These are phyloP conservation scores for Cercospora sesami DNA, from an alignment of 2,329 filamentous ascomycete species.

Conservation along the genomic window DNA sequence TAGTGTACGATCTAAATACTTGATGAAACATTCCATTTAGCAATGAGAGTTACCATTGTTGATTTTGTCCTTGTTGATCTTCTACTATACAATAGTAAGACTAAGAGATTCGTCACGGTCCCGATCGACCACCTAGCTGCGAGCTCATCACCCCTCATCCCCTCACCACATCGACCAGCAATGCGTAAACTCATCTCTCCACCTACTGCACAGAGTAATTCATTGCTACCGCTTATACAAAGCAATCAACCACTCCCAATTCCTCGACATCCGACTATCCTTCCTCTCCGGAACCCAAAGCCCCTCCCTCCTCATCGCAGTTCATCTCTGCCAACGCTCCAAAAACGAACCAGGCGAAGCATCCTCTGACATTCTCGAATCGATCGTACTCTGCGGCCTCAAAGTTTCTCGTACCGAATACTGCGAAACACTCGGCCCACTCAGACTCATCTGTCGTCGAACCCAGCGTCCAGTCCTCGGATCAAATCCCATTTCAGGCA, in stretches of 20 bases:
- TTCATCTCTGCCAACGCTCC: not conserved
- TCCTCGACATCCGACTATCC: conserved; percentile 5
- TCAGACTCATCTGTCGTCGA: conserved; percentile 5
- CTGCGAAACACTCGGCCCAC: conserved; percentile 8
- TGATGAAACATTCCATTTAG: not conserved
- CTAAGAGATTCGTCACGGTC: conserved; percentile 6
- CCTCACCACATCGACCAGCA: conserved; percentile 1
- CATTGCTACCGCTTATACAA: conserved; percentile 2
- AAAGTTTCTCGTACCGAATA: conserved; percentile 12
- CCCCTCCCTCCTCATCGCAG: not conserved
- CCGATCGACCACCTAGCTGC: not conserved
- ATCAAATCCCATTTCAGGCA: conserved; percentile 13
- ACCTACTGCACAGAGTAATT: not conserved
- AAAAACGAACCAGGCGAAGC: conserved; percentile 3
- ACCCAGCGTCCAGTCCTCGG: conserved; percentile 6
- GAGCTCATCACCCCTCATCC: not conserved
- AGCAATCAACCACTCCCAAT: conserved; percentile 8
- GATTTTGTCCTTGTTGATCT: not conserved
- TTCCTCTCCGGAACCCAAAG: conserved; percentile 5
- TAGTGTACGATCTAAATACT: not conserved
- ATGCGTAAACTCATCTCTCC: not conserved
- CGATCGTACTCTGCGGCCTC: conserved; percentile 8
- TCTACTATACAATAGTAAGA: not conserved
- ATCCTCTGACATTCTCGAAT: conserved; percentile 8
- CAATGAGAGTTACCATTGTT: not conserved